These are phyloP conservation scores for Cyberlindnera subsufficiens DNA, from an alignment of 805 yeast genomes.

Conservation along the genomic window DNA sequence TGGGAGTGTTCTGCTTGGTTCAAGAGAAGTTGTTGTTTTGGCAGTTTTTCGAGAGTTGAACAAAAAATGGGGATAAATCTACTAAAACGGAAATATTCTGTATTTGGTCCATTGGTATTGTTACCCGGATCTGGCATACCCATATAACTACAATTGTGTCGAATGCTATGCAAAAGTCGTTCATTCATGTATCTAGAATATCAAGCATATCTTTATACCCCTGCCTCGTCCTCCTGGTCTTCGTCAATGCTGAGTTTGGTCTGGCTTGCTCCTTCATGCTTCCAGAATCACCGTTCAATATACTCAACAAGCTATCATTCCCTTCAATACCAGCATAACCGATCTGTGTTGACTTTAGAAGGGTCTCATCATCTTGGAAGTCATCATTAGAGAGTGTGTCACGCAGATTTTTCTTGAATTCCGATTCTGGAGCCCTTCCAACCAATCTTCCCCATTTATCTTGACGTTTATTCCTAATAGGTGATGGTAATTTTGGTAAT, in stretches of 20 bases:
- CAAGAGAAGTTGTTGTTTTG: neutral
- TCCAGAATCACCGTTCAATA: slow-evolving; percentile 5
- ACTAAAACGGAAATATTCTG: slow-evolving; percentile 1
- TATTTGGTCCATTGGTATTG: neutral
- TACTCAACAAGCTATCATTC: slow-evolving; percentile 8
- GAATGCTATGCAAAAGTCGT: neutral
- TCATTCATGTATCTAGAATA: slow-evolving; percentile 18
- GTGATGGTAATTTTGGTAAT: slow-evolving; percentile 44
- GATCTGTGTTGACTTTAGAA: slow-evolving; percentile 12
- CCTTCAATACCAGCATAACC: slow-evolving; percentile 13
- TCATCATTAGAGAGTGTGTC: neutral
- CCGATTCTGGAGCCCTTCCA: slow-evolving; percentile 36
- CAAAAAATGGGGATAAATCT: neutral
- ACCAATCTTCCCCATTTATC: slow-evolving; percentile 37
- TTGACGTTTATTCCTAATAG: slow-evolving; percentile 38
- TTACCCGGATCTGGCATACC: too few relatives aligned
- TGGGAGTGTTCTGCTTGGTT: neutral
- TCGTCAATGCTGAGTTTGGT: neutral
- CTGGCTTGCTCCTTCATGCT: neutral
- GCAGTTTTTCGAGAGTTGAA: neutral
- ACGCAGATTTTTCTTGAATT: slow-evolving; percentile 14
- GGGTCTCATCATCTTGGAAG: neutral
- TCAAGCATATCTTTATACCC: slow-evolving; percentile 14
- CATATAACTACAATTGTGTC: neutral
- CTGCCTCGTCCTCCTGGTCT: slow-evolving; percentile 19